Conservation (phyloP, 148 eudicot genomes). For the Mesembryanthemum crystallinum region DNA sequence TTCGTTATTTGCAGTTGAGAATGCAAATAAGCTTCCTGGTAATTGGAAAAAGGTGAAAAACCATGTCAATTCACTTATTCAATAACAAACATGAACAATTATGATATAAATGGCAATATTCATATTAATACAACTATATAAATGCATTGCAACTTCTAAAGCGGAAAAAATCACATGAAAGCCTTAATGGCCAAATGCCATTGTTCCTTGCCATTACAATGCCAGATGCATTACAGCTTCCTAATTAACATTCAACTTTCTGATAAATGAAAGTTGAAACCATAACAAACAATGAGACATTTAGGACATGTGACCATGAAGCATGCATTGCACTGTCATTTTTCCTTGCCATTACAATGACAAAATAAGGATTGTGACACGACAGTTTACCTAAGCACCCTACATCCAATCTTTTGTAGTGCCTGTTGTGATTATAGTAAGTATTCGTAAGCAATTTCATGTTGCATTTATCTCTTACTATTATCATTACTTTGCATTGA, state of each 20-base stretch:
- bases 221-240: background rate
- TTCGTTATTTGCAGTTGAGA: conserved; percentile 55
- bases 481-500: background rate
- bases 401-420: too few species aligned
- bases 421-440: too few species aligned
- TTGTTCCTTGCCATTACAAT: too few species aligned
- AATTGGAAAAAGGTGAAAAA: background rate
- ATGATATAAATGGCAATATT: background rate
- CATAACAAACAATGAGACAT: too few species aligned
- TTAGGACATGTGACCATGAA: too few species aligned
- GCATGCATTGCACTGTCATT: too few species aligned
- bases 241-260: too few species aligned
- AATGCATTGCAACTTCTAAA: background rate
- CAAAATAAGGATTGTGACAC: too few species aligned
- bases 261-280: too few species aligned
- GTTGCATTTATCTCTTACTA: background rate
- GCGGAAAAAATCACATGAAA: background rate
- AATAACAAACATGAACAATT: background rate
- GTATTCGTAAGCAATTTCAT: background rate
- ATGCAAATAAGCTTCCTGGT: conserved; percentile 55
- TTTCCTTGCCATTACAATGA: too few species aligned
- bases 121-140: background rate
- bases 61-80: conserved; percentile 7
- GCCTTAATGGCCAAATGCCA: too few species aligned
- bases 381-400: too few species aligned